Evolutionary conservation across 345 rosid species (phyloP).

Genomic region (Mallotus nudiflorus): DNA sequence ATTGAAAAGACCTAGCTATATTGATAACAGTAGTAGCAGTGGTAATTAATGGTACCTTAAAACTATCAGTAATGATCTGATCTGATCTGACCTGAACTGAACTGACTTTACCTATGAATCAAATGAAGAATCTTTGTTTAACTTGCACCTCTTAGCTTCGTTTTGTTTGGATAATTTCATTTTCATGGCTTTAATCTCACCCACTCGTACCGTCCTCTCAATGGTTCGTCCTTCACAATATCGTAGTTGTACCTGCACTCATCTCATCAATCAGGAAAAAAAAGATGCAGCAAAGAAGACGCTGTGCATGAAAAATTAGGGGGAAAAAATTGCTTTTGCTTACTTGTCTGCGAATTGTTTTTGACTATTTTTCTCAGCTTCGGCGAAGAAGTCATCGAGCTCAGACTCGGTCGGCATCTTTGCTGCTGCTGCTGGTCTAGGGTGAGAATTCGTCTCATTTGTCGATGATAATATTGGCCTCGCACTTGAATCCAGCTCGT

Average conservation of each 20-base stretch:
- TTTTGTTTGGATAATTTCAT: too few relatives aligned
- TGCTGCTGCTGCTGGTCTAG: constrained; percentile 32
- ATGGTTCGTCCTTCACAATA: constrained; percentile 31
- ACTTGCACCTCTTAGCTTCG: too few relatives aligned
- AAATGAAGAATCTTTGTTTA: too few relatives aligned
- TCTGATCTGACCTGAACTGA: too few relatives aligned
- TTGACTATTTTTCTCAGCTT: constrained; percentile 50
- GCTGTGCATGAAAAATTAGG: neutral
- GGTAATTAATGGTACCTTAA: constrained; percentile 19
- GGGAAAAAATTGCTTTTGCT: constrained; percentile 11
- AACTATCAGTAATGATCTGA: neutral
- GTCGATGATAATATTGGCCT: constrained; percentile 18
- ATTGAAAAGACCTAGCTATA: neutral
- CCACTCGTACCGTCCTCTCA: constrained; percentile 62
- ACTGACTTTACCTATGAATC: too few relatives aligned
- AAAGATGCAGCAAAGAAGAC: constrained; percentile 5
- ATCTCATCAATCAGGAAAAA: constrained; percentile 3
- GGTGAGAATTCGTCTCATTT: constrained; percentile 39
- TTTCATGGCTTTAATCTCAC: constrained; percentile 42
- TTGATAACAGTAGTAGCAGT: neutral
- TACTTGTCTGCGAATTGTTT: constrained; percentile 57
- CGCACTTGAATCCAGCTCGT: constrained; percentile 37
- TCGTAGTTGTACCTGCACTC: constrained; percentile 39
- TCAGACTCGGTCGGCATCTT: constrained; percentile 48
- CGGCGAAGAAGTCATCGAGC: constrained; percentile 66